phyloP scores from a whole-genome alignment of 805 yeast species.

The Wickerhamomyces alni region DNA sequence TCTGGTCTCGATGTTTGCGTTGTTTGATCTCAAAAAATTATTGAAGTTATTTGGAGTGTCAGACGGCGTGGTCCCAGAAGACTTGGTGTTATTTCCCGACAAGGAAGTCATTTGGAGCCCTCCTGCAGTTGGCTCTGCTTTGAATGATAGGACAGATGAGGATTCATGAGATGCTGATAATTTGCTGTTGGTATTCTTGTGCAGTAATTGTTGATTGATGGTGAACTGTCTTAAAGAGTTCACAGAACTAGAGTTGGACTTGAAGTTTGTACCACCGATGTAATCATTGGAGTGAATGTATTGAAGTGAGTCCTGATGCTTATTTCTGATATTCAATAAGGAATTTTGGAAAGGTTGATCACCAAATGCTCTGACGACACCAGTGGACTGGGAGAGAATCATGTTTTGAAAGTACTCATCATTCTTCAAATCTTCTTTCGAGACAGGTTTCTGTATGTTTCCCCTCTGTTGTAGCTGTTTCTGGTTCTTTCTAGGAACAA shows the following conservation, averaged over 20 bases:
- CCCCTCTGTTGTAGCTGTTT: not conserved
- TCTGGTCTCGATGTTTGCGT: conserved; percentile 48
- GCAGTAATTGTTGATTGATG: conserved; percentile 1
- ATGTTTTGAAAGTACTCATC: conserved; percentile 33
- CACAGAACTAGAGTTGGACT: conserved; percentile 9
- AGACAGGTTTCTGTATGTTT: not conserved
- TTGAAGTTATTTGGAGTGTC: conserved; percentile 32
- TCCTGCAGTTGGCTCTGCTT: conserved; percentile 11
- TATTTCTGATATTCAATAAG: conserved; percentile 11
- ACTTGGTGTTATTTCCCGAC: conserved; percentile 19
- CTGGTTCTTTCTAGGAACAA: not conserved
- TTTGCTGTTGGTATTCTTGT: not conserved
- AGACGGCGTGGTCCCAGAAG: conserved; percentile 7
- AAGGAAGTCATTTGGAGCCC: conserved; percentile 19
- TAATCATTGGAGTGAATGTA: conserved; percentile 26
- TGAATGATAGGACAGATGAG: conserved; percentile 17
- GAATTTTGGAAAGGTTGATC: conserved; percentile 26
- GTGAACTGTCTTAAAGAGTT: conserved; percentile 24
- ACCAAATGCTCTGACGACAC: conserved; percentile 37
- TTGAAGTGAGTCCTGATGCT: conserved; percentile 8
- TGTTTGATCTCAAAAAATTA: conserved; percentile 32
- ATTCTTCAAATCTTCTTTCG: conserved; percentile 18
- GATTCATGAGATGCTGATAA: conserved; percentile 15
- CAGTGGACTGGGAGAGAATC: conserved; percentile 49
- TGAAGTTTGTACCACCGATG: conserved; percentile 11